Base-by-base conservation (phyloP, 2,329 filamentous ascomycete genomes). In the Aspergillus pseudotamarii region DNA sequence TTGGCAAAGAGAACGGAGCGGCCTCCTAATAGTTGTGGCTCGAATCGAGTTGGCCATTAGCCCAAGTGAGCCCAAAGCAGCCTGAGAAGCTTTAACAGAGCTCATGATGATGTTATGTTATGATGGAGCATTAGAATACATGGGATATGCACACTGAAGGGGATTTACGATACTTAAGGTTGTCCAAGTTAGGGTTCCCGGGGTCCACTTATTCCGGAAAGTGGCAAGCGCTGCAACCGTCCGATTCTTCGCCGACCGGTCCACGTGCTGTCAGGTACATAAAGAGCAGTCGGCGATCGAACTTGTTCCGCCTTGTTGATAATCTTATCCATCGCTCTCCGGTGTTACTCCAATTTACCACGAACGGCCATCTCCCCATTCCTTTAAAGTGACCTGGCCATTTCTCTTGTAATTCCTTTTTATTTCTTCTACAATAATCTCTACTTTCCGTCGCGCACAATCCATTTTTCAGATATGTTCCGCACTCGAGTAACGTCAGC, bases 401-500 rank as follows among this genome's bases (percentile, higher is more conserved):
- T 32, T 51, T 19, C 19, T 51, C 19, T 1, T 51, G 11, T 48
- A 3, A 16, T 26, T 16, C 19, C 3, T 11, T 10, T 21, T 46
- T n/a, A n/a, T n/a, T 21, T 21, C 19, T 1, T 16, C 10, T 23
- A 11, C 12, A 26, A 26, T 48, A 48, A 48, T 48, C 28, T 16
- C 1, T 6, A 16, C 14, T 16, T 28, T 28, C 9, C 16, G 10
- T 50, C 14, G 8, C 14, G 12, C 23, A n/a, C 26, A 14, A 50
- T 30, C 16, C 46, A 50, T 6, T 30, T 26, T 46, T 4, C 6
- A 11, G 19, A 48, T 14, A 77, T 78, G 75, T 66, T 76, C 56
- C 61, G 67, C 61, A 68, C 64, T 58, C 67, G 67, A 58, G 64
- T 71, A 57, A 66, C 70, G 51, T 63, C 66, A 26, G 68, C 71